Conservation (phyloP, 2,329 filamentous ascomycete species). For the Geosmithia putterillii region DNA sequence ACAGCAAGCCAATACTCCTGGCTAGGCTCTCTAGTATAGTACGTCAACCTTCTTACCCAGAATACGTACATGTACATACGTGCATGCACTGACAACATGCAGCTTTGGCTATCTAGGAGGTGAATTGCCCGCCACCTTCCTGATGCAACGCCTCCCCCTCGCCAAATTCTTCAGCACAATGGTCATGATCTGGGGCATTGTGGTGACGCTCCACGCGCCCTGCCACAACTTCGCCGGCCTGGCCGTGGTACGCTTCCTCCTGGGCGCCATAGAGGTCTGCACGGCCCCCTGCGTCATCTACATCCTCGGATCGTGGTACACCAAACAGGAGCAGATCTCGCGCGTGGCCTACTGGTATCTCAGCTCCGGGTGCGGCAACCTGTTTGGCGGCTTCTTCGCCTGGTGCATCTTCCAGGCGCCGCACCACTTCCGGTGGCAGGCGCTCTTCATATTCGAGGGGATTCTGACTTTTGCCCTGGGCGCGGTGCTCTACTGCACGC, state of each 20-base stretch:
- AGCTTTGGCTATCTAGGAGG: constrained; percentile 6
- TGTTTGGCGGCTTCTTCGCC: constrained; percentile 4
- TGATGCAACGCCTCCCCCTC: constrained; percentile 4
- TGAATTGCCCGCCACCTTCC: constrained; percentile 2
- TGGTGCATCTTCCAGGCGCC: constrained; percentile 1
- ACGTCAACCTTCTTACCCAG: background rate
- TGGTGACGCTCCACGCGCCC: constrained; percentile 1
- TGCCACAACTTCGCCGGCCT: constrained; percentile 4
- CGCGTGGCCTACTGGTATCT: constrained; percentile 3
- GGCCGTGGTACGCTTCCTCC: constrained; percentile 2
- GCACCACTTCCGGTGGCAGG: constrained; percentile 2
- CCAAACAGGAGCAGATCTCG: constrained; percentile 3
- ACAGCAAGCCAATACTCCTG: constrained; percentile 3
- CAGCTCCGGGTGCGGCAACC: constrained; percentile 1
- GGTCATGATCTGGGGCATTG: constrained; percentile 3
- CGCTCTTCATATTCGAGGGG: constrained; percentile 47
- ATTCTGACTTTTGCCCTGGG: constrained; percentile 23
- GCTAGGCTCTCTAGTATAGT: constrained; percentile 5
- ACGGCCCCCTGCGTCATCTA: constrained; percentile 1
- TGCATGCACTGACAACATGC: background rate
- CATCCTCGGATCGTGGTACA: constrained; percentile 3
- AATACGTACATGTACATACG: background rate
- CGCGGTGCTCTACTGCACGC: constrained; percentile 1
- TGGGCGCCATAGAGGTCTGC: constrained; percentile 4
- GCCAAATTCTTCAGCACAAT: constrained; percentile 4